Conservation (phyloP, 192 early-diverging fungal species). For the Geranomyces michiganensis region DNA sequence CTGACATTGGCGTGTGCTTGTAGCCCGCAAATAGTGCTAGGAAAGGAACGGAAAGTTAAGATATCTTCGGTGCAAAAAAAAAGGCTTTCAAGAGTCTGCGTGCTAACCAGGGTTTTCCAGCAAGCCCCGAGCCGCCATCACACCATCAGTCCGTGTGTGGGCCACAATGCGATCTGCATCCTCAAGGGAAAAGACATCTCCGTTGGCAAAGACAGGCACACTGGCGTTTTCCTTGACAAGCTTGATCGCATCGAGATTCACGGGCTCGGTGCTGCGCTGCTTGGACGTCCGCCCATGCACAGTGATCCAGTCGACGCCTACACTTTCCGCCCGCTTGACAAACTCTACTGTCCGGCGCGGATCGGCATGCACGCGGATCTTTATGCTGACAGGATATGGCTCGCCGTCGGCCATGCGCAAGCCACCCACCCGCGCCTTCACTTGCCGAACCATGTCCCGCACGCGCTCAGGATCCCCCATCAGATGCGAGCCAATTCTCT, state of each 20-base stretch:
- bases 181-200: slow-evolving; percentile 72
- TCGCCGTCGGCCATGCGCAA: slow-evolving; percentile 47
- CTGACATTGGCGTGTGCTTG: slow-evolving; percentile 75
- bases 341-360: slow-evolving; percentile 80
- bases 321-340: slow-evolving; percentile 77
- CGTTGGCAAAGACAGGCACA: slow-evolving; percentile 89
- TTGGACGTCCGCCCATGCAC: slow-evolving; percentile 87
- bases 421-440: slow-evolving; percentile 55
- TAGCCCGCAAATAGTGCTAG: slow-evolving; percentile 84
- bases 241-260: slow-evolving; percentile 79
- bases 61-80: background rate
- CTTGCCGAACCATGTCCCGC: slow-evolving; percentile 84
- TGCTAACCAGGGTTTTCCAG: slow-evolving; percentile 74
- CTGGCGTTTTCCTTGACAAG: slow-evolving; percentile 75
- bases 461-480: slow-evolving; percentile 89
- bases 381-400: slow-evolving; percentile 77
- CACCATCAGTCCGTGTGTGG: slow-evolving; percentile 79
- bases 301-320: slow-evolving; percentile 85
- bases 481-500: slow-evolving; percentile 82
- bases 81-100: background rate
- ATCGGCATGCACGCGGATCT: slow-evolving; percentile 80
- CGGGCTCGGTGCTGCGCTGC: slow-evolving; percentile 80
- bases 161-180: slow-evolving; percentile 80
- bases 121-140: slow-evolving; percentile 91
- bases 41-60: background rate